Percentiles rank a stretch among this genome's conserved stretches.
Evolutionary conservation across 192 early-diverging fungal species (phyloP).

Genomic region (Backusella sp.): DNA sequence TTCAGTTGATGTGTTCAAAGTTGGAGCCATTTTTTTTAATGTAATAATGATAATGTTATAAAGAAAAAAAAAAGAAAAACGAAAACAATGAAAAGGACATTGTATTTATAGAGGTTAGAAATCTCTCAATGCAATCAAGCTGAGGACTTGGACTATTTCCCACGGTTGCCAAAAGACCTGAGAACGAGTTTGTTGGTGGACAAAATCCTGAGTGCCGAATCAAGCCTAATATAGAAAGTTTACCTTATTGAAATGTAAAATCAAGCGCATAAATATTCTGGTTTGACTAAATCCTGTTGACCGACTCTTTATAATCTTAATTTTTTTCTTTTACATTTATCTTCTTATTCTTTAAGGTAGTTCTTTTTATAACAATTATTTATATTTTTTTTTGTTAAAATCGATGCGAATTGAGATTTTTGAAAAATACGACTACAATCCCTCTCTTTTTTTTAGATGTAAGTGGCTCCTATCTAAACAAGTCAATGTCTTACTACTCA

Average conservation of each 20-base stretch:
- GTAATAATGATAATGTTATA: background rate
- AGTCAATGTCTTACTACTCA: background rate
- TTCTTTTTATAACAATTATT: background rate
- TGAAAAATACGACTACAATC: too few relatives aligned
- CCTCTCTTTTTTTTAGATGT: too few relatives aligned
- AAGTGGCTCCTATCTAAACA: too few relatives aligned
- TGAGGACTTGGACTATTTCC: slow-evolving; percentile 1
- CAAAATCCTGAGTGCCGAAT: slow-evolving; percentile 4
- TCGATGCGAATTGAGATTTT: background rate
- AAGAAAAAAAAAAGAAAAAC: background rate
- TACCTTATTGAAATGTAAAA: background rate
- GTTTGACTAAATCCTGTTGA: background rate
- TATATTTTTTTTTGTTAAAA: background rate
- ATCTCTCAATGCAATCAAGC: background rate
- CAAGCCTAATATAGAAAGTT: background rate
- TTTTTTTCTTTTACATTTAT: background rate
- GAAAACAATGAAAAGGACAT: background rate
- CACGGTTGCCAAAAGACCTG: slow-evolving; percentile 16
- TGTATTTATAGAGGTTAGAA: background rate
- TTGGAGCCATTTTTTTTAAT: background rate
- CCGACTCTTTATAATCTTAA: background rate
- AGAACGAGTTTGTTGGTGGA: background rate
- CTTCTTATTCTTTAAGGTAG: background rate
- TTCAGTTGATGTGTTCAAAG: slow-evolving; percentile 9
- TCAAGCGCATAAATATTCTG: background rate